These are phyloP conservation scores for Trichoderma semiorbis DNA, from an alignment of 2,329 filamentous ascomycete species.

Conservation along the genomic window DNA sequence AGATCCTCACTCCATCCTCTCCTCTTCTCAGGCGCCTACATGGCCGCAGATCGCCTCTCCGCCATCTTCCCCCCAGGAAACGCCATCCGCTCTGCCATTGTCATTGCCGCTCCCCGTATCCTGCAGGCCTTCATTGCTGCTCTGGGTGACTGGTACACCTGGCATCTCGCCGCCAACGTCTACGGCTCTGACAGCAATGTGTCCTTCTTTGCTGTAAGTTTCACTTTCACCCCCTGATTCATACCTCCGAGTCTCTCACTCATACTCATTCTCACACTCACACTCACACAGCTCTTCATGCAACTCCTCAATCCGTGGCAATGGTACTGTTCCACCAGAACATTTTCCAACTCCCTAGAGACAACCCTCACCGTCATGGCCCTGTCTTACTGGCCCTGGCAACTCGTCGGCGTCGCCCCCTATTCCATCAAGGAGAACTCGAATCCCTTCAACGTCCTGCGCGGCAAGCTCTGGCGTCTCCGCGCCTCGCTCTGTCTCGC, in stretches of 20 bases:
- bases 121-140: slow-evolving; percentile 77
- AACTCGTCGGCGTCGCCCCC: slow-evolving; percentile 50
- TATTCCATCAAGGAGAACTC: slow-evolving; percentile 40
- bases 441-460: slow-evolving; percentile 27
- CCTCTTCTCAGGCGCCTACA: slow-evolving; percentile 76
- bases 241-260: background rate
- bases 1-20: slow-evolving; percentile 89
- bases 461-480: slow-evolving; percentile 30
- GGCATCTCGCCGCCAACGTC: slow-evolving; percentile 70
- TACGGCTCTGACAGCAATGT: slow-evolving; percentile 64
- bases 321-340: slow-evolving; percentile 91
- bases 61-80: slow-evolving; percentile 51
- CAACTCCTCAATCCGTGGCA: slow-evolving; percentile 66
- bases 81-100: slow-evolving; percentile 58
- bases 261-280: background rate
- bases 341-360: slow-evolving; percentile 92
- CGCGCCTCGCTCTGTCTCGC: slow-evolving; percentile 69
- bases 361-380: slow-evolving; percentile 80
- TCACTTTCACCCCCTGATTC: background rate
- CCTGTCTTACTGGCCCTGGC: slow-evolving; percentile 84
- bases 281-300: slow-evolving; percentile 32
- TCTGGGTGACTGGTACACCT: slow-evolving; percentile 79
- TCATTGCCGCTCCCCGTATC: slow-evolving; percentile 70
- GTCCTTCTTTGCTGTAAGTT: slow-evolving; percentile 66
- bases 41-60: slow-evolving; percentile 55